Base-by-base conservation (phyloP, 2,329 filamentous ascomycete species). In the Colletotrichum costaricense region DNA sequence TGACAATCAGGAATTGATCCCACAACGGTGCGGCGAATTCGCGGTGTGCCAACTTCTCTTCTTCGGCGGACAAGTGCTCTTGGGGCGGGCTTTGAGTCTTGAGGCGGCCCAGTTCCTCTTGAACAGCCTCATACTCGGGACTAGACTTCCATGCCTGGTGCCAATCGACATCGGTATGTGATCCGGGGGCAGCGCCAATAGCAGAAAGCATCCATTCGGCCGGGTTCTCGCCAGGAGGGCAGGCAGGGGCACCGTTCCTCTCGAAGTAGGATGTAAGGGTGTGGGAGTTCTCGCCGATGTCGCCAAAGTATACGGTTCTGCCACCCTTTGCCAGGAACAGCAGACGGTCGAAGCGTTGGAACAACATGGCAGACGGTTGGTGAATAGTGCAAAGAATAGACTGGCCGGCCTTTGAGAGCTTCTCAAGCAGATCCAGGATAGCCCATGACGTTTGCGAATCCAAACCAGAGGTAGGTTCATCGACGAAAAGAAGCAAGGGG, bases 361-460 rank as follows among this genome's bases (percentile, higher is more conserved):
- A 75, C 7, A 77, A 38, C 58, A 76, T 69, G 8, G 75, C 75
- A 3, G 74, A 76, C 49, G 75, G 76, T 52, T 77, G 76, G n/a
- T 77, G 75, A 9, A 77, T 77, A 14, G 76, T 77, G 64, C 75
- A 75, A 12, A 75, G 78, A 14, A 89, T 83, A 11, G 87, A 85
- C 75, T 89, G 87, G 5, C 86, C 86, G 4, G 81, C 82, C 67
- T 86, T 78, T 0, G 89, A 86, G 3, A 92, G 83, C 75, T 94
- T 94, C 75, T 93, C 89, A 71, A 95, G 88, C 3, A 95, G 86
- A 79, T 91, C 89, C 24, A 91, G 88, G 78, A 95, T 94, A 60
- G 92, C 91, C 92, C 92, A 95, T 0, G 93, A 92, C 1, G 93
- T 94, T 78, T 94, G 92, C 77, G 88, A 91, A 80, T 95, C 93